These are phyloP conservation scores for Apocynum venetum DNA, from an alignment of 257 asterid species.

Conservation along the genomic window DNA sequence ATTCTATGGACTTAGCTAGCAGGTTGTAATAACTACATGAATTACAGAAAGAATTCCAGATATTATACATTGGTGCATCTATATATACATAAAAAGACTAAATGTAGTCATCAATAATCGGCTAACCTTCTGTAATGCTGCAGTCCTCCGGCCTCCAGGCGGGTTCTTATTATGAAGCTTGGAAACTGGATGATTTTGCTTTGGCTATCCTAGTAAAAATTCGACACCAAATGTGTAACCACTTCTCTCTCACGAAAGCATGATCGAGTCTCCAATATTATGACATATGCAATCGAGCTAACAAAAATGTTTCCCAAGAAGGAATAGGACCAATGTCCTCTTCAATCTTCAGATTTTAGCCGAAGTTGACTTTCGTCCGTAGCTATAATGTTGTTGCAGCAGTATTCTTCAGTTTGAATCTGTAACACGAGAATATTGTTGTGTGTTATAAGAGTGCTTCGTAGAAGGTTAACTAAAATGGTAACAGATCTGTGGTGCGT, in stretches of 20 bases:
- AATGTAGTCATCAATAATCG: background rate
- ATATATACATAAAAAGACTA: slow-evolving; percentile 6
- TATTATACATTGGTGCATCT: slow-evolving; percentile 12
- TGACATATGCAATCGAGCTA: background rate
- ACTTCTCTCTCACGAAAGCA: background rate
- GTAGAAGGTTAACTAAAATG: background rate
- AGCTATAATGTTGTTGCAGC: background rate
- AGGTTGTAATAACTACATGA: slow-evolving; percentile 6
- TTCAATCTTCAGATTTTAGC: background rate
- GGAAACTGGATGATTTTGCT: background rate
- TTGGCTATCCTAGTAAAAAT: slow-evolving; percentile 9
- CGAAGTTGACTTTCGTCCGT: slow-evolving; percentile 1
- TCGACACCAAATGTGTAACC: background rate
- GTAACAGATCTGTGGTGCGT: background rate
- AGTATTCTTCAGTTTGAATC: slow-evolving; percentile 10
- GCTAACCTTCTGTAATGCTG: background rate
- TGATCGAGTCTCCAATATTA: background rate
- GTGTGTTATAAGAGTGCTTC: background rate
- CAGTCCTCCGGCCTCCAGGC: slow-evolving; percentile 1
- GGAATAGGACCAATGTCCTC: background rate
- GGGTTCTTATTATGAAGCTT: background rate
- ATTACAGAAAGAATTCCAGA: background rate
- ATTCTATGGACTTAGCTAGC: background rate
- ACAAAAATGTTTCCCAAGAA: background rate
- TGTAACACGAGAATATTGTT: background rate